Base-by-base conservation (phyloP, 257 asterid species). In the Fraxinus excelsior region DNA sequence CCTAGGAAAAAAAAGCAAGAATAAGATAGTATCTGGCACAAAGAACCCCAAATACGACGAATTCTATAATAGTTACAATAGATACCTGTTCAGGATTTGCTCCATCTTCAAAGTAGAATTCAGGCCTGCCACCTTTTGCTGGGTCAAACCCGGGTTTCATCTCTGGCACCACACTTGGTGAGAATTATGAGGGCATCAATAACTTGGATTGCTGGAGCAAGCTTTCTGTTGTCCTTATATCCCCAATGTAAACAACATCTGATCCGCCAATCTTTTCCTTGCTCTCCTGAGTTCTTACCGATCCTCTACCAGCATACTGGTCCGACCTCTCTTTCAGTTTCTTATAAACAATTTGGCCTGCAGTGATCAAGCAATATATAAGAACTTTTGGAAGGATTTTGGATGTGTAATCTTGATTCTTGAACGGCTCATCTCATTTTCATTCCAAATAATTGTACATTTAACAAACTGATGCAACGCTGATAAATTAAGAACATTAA, bases 131-230 rank as follows among this genome's bases (percentile, higher is more conserved):
- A 58, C 98, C 98, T 86, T 85, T 64, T 74, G 90, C 42, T 0
- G 97, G 97, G 80, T 91, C 97, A 67, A 88, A 93, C 31, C 95
- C 99, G 0, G 99, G 98, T 76, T 93, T 91, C 90, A 95, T 91
- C 84, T 88, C 91, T 26, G 98, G 99, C 76, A 93, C 97, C 32
- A 93, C 98, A 78, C 99, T 93, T 0, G 99, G 99, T 91, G 76
- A 95, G 92, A 77, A 95, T 93, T 66, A 95, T 85, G 40, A 95
- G 96, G 76, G 94, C 90, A 82, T 93, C 96, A 7, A 88, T 77
- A 26, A 96, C 98, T 74, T 89, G 83, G 75, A 93, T 79, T n/a
- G 91, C 91, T 53, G 97, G 86, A 66, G 77, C 66, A 76, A 95
- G 84, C 85, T 89, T 18, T 93, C 98, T 2, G 64, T 42, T 71